Evolutionary conservation across 805 yeast species (phyloP), one percentile per base, ranked within the genome.

Genomic region (Zygosaccharomyces kombuchaensis): DNA sequence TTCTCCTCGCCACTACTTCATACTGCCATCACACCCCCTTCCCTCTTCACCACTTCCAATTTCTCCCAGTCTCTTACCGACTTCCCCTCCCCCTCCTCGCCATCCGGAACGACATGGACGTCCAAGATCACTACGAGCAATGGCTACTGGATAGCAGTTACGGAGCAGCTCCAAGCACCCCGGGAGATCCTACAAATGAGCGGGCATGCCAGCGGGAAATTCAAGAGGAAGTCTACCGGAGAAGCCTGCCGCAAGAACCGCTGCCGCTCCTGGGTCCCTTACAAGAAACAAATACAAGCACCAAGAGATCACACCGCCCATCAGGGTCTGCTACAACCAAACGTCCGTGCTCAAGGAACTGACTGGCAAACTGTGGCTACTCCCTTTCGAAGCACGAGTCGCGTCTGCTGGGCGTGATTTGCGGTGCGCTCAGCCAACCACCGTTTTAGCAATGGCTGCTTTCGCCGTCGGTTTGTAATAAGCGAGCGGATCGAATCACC

Each of bases 101-200:
- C 31, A 7, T 29, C 29, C 12, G 7, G 8, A n/a, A 29, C 21
- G 21, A 19, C 21, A 29, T 29, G 32, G 32, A 29, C 32, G 3
- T n/a, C 4, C 32, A n/a, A 19, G 52, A 48, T 40, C 38, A 34
- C 12, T 48, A 48, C 36, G 52, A 45, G 36, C 44, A 43, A 31
- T 48, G 48, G 48, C 37, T 45, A 22, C 34, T 42, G 9, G 47
- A 47, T 31, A 40, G 31, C 13, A 36, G 37, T 21, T 19, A 23
- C 23, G 8, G 19, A 8, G 36, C 44, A 12, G 36, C 44, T 7
- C 25, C 19, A 12, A 27, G 29, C 30, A 16, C 32, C 8, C 36
- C 47, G 36, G 42, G 14, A 12, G 31, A 44, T 40, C 27, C 22
- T 22, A 12, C 34, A 17, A 26, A 25, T 26, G 5, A 19, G 21